Evolutionary conservation across 495 filamentous ascomycete genomes (phyloP), one percentile per base, ranked within the genome.

Genomic region (Saxophila tyrrhenica): DNA sequence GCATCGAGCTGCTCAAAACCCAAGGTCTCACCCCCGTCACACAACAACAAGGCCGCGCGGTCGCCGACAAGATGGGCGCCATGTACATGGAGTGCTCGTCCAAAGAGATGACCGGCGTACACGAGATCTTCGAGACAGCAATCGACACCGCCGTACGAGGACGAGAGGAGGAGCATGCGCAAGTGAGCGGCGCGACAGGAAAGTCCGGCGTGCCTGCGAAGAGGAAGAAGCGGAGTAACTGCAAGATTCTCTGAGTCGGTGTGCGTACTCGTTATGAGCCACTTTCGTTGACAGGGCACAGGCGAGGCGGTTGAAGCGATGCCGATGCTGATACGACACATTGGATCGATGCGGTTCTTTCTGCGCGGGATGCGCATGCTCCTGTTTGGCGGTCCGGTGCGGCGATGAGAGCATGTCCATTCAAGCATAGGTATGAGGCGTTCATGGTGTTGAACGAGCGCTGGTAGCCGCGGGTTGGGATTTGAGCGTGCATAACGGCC

Each of bases 1-100:
- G 91, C 72, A 94, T 97, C 70, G 92, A 98, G 63, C 87, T 98
- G 57, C 87, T 98, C 69, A 94, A 92, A 70, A 95, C 91, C 20
- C 92, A 98, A 71, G 92, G 92, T 20, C 78, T 98, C 43, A 96
- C 91, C 1, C 92, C 92, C 10, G 89, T 98, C 19, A 95, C 87
- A 0, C 81, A 80, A 54, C 82, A 95, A 62, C 92, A 98, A 73
- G 92, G 94, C 38, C 74, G 81, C 48, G 80, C 79, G 9, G 91
- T 98, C 35, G 91, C 92, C 35, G 75, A 79, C 59, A 86, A 87
- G 67, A 98, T 98, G 92, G 84, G 84, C 48, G 92, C 92, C 24
- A 78, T 81, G 48, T 98, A 98, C 71, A 87, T 94, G 73, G 92
- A 98, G 72, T 98, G 92, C 78, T 94, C 88, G 63, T 90, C 85